A percentile compares a stretch with the other conserved stretches of the same genome.
Evolutionary conservation across 179 eudicot genomes (phyloP).

Genomic region (Spergularia azorica): DNA sequence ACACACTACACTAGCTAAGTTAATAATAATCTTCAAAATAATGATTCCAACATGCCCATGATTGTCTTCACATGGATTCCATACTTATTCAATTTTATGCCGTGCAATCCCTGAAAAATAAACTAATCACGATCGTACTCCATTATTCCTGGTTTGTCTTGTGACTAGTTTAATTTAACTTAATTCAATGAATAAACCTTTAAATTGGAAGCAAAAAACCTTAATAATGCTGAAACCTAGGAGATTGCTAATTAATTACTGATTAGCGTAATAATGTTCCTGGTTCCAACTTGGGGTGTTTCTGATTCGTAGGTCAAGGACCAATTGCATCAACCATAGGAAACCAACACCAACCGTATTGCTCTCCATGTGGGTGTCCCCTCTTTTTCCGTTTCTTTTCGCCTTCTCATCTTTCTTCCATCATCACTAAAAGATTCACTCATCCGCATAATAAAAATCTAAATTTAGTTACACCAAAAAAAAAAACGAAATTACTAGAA

Average conservation of each 20-base stretch:
- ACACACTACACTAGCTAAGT: too few relatives aligned
- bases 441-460: too few relatives aligned
- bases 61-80: slow-evolving; percentile 26
- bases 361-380: slow-evolving; percentile 29
- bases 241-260: background rate
- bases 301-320: slow-evolving; percentile 29
- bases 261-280: background rate
- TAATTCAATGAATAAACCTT: background rate
- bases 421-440: too few relatives aligned
- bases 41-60: slow-evolving; percentile 21
- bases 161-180: too few relatives aligned
- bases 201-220: slow-evolving; percentile 4
- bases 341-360: slow-evolving; percentile 33
- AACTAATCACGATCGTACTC: background rate
- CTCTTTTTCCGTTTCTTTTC: background rate
- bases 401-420: background rate
- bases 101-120: slow-evolving; percentile 7
- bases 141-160: background rate
- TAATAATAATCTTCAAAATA: too few relatives aligned
- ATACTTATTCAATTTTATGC: slow-evolving; percentile 10
- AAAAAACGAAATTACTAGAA: too few relatives aligned
- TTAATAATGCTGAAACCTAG: slow-evolving; percentile 20
- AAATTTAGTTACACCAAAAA: too few relatives aligned
- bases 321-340: slow-evolving; percentile 20
- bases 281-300: slow-evolving; percentile 16